phyloP scores from a whole-genome alignment of 2,329 filamentous ascomycete genomes.

The Neoarthrinium moseri region DNA sequence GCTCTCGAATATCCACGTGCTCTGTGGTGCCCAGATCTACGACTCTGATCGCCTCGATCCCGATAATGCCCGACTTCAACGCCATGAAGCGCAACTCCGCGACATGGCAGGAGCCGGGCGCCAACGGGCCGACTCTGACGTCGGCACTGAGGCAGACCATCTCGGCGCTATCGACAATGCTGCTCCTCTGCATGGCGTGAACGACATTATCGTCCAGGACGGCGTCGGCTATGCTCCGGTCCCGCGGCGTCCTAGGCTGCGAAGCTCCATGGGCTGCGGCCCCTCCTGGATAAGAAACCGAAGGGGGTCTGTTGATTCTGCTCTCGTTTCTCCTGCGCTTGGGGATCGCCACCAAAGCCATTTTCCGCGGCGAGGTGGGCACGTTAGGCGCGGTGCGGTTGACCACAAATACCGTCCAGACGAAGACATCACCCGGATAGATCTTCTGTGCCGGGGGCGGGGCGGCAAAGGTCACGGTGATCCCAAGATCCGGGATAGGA shows the following conservation, averaged over 20 bases:
- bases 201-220: slow-evolving; percentile 71
- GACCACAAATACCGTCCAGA: slow-evolving; percentile 73
- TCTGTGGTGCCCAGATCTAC: slow-evolving; percentile 73
- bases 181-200: slow-evolving; percentile 68
- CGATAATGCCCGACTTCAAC: slow-evolving; percentile 63
- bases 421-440: slow-evolving; percentile 64
- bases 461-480: slow-evolving; percentile 73
- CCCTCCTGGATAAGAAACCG: slow-evolving; percentile 42
- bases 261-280: slow-evolving; percentile 12
- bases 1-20: slow-evolving; percentile 72
- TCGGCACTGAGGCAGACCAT: slow-evolving; percentile 76
- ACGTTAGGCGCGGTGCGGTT: slow-evolving; percentile 56
- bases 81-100: slow-evolving; percentile 72
- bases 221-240: slow-evolving; percentile 56
- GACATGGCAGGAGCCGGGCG: slow-evolving; percentile 71
- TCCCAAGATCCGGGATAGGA: slow-evolving; percentile 60
- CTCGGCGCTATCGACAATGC: slow-evolving; percentile 62
- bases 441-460: slow-evolving; percentile 49
- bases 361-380: slow-evolving; percentile 52
- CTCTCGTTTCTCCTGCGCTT: slow-evolving; percentile 60
- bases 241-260: slow-evolving; percentile 15
- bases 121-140: slow-evolving; percentile 69
- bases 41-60: slow-evolving; percentile 70
- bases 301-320: slow-evolving; percentile 52
- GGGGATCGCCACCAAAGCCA: slow-evolving; percentile 68